These are phyloP conservation scores for Saksenaea vasiformis DNA, from an alignment of 371 early-diverging fungal genomes.

Conservation along the genomic window DNA sequence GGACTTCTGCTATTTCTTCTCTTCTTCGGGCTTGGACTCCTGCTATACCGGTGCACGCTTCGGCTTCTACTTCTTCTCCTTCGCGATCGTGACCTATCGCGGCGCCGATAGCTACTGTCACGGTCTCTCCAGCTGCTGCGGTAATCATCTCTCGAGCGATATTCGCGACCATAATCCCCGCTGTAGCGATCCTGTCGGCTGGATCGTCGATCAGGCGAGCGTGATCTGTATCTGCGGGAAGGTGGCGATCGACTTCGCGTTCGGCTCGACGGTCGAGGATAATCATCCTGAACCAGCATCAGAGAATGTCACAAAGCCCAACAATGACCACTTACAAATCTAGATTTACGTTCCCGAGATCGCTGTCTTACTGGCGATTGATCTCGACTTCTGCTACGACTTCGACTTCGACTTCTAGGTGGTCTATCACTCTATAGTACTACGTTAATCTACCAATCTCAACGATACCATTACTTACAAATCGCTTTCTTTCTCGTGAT, in stretches of 20 bases:
- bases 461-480: not conserved
- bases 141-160: slow-evolving; percentile 23
- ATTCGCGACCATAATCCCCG: not conserved
- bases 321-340: slow-evolving; percentile 16
- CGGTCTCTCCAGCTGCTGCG: slow-evolving; percentile 14
- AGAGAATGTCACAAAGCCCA: not conserved
- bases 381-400: slow-evolving; percentile 14
- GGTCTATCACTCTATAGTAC: not conserved
- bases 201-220: not conserved
- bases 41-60: not conserved
- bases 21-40: slow-evolving; percentile 9
- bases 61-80: slow-evolving; percentile 13
- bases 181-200: slow-evolving; percentile 17
- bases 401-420: not conserved
- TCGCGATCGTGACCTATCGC: slow-evolving; percentile 14
- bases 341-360: slow-evolving; percentile 12
- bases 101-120: slow-evolving; percentile 7
- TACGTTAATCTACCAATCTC: not conserved
- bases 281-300: not conserved
- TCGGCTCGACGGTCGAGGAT: not conserved
- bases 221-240: not conserved
- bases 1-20: slow-evolving; percentile 7
- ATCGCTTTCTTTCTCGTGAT: slow-evolving; percentile 6
- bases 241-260: slow-evolving; percentile 8
- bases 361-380: slow-evolving; percentile 20